A percentile compares a stretch with the other conserved stretches of the same genome.
phyloP scores from a whole-genome alignment of 176 grass and related monocot genomes.

The Aegilops tauschii region DNA sequence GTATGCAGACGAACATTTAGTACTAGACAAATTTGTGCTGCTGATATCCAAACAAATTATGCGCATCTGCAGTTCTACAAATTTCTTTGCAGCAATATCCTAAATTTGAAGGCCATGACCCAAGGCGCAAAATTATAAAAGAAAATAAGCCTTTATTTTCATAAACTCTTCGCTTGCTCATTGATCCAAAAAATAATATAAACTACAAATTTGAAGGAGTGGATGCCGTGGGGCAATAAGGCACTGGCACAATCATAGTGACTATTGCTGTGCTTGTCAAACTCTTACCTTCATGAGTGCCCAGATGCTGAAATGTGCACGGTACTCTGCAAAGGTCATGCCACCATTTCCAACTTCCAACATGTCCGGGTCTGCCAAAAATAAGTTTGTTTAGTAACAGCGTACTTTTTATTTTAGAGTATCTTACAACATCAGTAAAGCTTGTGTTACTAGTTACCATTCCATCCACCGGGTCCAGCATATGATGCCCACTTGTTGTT shows the following conservation, averaged over 20 bases:
- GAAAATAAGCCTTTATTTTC: background rate
- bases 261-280: background rate
- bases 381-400: background rate
- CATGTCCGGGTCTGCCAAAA: slow-evolving; percentile 83
- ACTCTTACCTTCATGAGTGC: slow-evolving; percentile 81
- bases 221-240: background rate
- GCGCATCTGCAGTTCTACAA: background rate
- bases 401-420: background rate
- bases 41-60: background rate
- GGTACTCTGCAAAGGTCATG: slow-evolving; percentile 83
- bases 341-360: slow-evolving; percentile 90
- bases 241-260: background rate
- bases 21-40: background rate
- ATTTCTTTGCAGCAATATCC: background rate
- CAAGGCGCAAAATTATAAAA: background rate
- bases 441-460: slow-evolving; percentile 53
- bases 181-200: background rate
- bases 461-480: slow-evolving; percentile 97
- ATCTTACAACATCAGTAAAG: background rate
- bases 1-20: background rate
- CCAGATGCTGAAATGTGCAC: slow-evolving; percentile 97
- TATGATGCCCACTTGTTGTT: slow-evolving; percentile 99
- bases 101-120: background rate
- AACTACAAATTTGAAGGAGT: background rate
- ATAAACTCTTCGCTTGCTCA: background rate